Evolutionary conservation across 495 filamentous ascomycete genomes (phyloP), one percentile per base, ranked within the genome.

Genomic region (Amphirosellinia nigrospora): DNA sequence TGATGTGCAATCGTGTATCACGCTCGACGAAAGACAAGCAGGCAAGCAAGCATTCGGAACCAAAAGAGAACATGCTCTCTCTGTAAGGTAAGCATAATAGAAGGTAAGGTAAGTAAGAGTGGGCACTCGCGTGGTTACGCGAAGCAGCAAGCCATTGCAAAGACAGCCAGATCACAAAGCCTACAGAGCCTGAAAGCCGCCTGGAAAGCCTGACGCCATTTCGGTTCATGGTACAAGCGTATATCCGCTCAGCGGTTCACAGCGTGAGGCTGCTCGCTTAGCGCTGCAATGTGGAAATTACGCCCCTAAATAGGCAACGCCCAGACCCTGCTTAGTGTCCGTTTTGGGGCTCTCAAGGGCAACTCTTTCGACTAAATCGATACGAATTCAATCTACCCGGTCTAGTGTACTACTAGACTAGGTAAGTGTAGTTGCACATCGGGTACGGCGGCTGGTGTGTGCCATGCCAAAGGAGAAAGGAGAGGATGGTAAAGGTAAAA

Each of bases 231-330:
- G 43, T 64, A 41, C 55, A 16, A 62, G 55, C 38, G 28, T 36
- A 36, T 7, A 4, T 28, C 34, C 64, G 46, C 48, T 66, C 56
- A 45, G 64, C 64, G 53, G 64, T 38, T 67, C 39, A 39, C 46
- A 36, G 64, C 52, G 39, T 41, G 53, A 65, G 63, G 63, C 63
- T 65, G 63, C 46, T 65, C 64, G 50, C 64, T 34, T 67, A 67
- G 52, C 39, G 64, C 64, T 59, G 64, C 50, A 56, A n/a, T 11
- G 64, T 59, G 64, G 64, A 67, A 67, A 67, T 67, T 67, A 67
- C 58, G 46, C 64, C 64, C 64, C 53, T 45, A 30, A 58, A 26
- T 30, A 66, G 48, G 48, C 48, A 53, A 56, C 34, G n/a, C 64
- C 43, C 38, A 48, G 26, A 30, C n/a, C 63, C 23, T 67, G 64